Base-by-base conservation (phyloP, 495 filamentous ascomycete genomes). In the Haplographium delicatum region DNA sequence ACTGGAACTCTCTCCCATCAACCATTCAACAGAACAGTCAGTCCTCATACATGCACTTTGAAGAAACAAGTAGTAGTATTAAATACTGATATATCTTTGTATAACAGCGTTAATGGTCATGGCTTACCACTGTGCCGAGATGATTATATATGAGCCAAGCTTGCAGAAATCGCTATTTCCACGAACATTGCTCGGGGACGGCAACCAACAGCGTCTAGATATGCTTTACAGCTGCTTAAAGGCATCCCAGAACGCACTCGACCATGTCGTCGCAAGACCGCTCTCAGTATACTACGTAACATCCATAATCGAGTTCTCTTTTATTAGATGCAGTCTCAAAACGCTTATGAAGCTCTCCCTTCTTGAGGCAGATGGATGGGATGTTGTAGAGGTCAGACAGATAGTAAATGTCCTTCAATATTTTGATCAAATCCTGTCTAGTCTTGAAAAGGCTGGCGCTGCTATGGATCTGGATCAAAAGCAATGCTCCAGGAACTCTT, bases 311-410 rank as follows among this genome's bases (percentile, higher is more conserved):
- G 19, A 47, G 0, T 33, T 49, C n/a, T 27, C 57, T 10, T 39
- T 44, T n/a, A 33, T 56, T 4, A 52, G 57, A 1, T 30, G 41
- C 27, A 33, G 13, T 4, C 20, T 47, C 13, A 33, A 35, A 0
- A 53, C 53, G 2, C 23, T 56, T 1, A 31, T 56, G 25, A 59
- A 51, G 41, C 15, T 59, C 6, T 56, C 52, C 6, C 28, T 59
- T 5, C 23, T 56, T 11, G 52, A 59, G n/a, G 47, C 48, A 26
- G 22, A 38, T 4, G 57, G 57, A 9, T 59, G 57, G 57, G 52
- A 59, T 23, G 38, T 56, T 11, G 37, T 9, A 1, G 11, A 56
- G 9, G 31, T 56, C 4, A 28, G 52, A 24, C 31, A 52, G 25
- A 56, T 38, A 0, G 38, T 31, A 5, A 33, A 48, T 25, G n/a